Base-by-base conservation (phyloP, 495 filamentous ascomycete species). In the Penicillium pancosmium region DNA sequence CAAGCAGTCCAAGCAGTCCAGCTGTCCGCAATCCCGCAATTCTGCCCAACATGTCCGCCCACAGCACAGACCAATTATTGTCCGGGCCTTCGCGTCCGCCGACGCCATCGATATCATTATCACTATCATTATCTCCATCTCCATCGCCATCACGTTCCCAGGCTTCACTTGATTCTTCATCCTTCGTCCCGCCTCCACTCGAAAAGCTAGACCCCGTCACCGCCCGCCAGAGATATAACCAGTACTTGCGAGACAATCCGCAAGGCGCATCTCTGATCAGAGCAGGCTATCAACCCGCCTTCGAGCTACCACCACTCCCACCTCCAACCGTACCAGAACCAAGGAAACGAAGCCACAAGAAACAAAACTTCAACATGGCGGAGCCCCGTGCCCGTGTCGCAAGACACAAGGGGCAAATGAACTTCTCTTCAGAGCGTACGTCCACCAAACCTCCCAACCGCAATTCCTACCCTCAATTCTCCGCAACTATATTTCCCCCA, bases 321-420 rank as follows among this genome's bases (percentile, higher is more conserved):
- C 4, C 41, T n/a, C 13, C 41, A 3, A 16, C n/a, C 13, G 41
- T 21, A 44, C 16, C 5, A 44, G n/a, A 18, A 9, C n/a, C 16
- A 19, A 19, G 41, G 19, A 19, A 44, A 18, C n/a, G 41, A 38
- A 38, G 36, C 12, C 36, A 40, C n/a, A 44, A 16, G n/a, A 12
- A 10, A 16, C 4, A 16, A 16, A 5, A 16, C 15, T 9, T 16
- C 52, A 60, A 23, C 13, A 80, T 80, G 78, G 75, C 89, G 69
- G 90, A 93, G 73, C 89, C 88, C 52, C 81, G 90, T 50, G 89
- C 88, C 40, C 85, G 90, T 65, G 87, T 86, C 59, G 88, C 86
- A 61, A 88, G 91, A 68, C 90, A 92, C 73, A 91, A 91, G 67
- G 91, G 92, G 62, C 91, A 95, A 68, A 88, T 91, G 80, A 95